These are phyloP conservation scores for Starmerella asiatica DNA, from an alignment of 805 yeast genomes.

Conservation along the genomic window DNA sequence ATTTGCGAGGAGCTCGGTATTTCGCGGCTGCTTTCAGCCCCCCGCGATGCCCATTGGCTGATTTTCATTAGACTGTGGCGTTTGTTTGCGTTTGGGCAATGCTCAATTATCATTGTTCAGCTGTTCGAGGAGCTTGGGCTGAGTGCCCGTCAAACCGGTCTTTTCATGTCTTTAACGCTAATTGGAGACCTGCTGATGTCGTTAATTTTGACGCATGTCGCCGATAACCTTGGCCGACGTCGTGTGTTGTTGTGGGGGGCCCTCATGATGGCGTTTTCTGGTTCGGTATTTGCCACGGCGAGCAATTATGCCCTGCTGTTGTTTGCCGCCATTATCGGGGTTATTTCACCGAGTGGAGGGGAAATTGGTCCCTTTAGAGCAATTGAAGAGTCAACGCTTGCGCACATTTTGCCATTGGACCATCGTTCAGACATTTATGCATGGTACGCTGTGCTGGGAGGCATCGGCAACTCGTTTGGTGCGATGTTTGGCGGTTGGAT, in stretches of 20 bases:
- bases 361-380: slow-evolving; percentile 85
- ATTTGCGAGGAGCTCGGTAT: slow-evolving; percentile 23
- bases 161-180: slow-evolving; percentile 67
- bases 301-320: slow-evolving; percentile 43
- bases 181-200: slow-evolving; percentile 66
- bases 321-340: slow-evolving; percentile 65
- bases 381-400: slow-evolving; percentile 68
- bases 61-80: slow-evolving; percentile 31
- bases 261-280: slow-evolving; percentile 52
- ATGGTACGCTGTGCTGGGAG: slow-evolving; percentile 52
- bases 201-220: slow-evolving; percentile 59
- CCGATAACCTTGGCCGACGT: slow-evolving; percentile 57
- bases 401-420: slow-evolving; percentile 44
- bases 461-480: slow-evolving; percentile 63
- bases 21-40: slow-evolving; percentile 20
- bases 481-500: slow-evolving; percentile 47
- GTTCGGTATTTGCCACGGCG: slow-evolving; percentile 43
- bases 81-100: slow-evolving; percentile 58
- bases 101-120: slow-evolving; percentile 62
- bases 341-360: slow-evolving; percentile 75
- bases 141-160: slow-evolving; percentile 47
- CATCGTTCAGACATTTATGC: slow-evolving; percentile 61
- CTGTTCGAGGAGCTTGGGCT: slow-evolving; percentile 45
- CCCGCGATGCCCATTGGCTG: slow-evolving; percentile 26
- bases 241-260: slow-evolving; percentile 50